phyloP scores from a whole-genome alignment of 257 asterid species.

The Mitragyna speciosa region DNA sequence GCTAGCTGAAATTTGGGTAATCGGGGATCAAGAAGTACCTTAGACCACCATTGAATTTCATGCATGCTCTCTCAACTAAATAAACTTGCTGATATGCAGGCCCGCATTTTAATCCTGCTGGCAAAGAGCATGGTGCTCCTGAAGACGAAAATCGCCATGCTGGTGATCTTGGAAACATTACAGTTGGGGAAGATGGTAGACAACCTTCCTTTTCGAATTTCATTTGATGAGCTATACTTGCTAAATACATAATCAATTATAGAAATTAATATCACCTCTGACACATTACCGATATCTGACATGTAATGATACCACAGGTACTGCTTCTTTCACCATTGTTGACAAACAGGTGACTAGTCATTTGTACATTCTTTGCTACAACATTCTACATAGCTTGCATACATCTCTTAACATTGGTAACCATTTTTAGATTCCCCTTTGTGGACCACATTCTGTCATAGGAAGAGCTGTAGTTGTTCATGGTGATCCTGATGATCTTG shows the following conservation, averaged over 20 bases:
- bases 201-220: not conserved
- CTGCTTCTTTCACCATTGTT: conserved; percentile 56
- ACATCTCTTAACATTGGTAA: not conserved
- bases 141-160: conserved; percentile 92
- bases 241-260: not conserved
- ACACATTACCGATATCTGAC: not conserved
- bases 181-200: conserved; percentile 78
- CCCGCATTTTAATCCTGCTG: conserved; percentile 87
- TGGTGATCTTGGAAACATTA: conserved; percentile 96
- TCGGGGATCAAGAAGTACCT: not conserved
- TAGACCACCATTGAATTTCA: not conserved
- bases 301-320: conserved; percentile 49
- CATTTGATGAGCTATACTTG: not conserved
- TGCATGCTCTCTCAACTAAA: not conserved
- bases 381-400: not conserved
- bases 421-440: conserved; percentile 67
- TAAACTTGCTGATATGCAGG: conserved; percentile 43
- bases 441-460: conserved; percentile 74
- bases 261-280: not conserved
- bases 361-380: not conserved
- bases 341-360: conserved; percentile 64
- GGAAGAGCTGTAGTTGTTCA: conserved; percentile 99
- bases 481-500: conserved; percentile 96
- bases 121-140: conserved; percentile 90
- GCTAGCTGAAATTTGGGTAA: not conserved